Base-by-base conservation (phyloP, 179 eudicot species). In the Spergularia azorica region DNA sequence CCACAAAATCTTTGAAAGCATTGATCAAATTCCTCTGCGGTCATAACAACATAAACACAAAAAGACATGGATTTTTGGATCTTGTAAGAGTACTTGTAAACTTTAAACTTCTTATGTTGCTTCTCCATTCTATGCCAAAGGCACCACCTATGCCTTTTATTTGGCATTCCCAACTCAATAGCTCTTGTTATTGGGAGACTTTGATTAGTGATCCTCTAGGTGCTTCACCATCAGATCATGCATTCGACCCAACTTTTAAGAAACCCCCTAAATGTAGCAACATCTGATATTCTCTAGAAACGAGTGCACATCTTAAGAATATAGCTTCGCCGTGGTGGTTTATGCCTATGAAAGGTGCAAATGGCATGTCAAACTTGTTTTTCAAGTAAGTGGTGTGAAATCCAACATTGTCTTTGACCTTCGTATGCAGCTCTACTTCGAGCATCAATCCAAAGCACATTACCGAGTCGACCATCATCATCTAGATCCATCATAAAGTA, bases 31-130 rank as follows among this genome's bases (percentile, higher is more conserved):
- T 60, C 57, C 0, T 20, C 48, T 1, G 21, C 1, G 2, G 57
- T 18, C 43, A 80, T 21, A 0, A 52, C 51, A 11, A 70, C 72
- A 75, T 75, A 80, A 0, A 80, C 67, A 15, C 12, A 55, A 17
- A 13, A 8, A 51, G 4, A 46, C 67, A 66, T 17, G 3, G 38
- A 9, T 17, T 26, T 10, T 50, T 10, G 4, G 12, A 46, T 5
- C 70, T 62, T 5, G 3, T 41, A 2, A 41, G 43, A 41, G 3
- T 41, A 2, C 43, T 41, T 41, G 43, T 41, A 41, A 41, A 2
- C 43, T 2, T 65, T 64, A 16, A 78, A 72, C 39, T 78, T 78
- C 39, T 36, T 15, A 10, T 55, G 48, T 10, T 54, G 18, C 14
- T 54, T 70, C 26, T 70, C 18, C 50, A 55, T 55, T 8, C 26